Evolutionary conservation across 2,329 filamentous ascomycete species (phyloP), one percentile per base, ranked within the genome.

Genomic region (Scleromitrula shiraiana): DNA sequence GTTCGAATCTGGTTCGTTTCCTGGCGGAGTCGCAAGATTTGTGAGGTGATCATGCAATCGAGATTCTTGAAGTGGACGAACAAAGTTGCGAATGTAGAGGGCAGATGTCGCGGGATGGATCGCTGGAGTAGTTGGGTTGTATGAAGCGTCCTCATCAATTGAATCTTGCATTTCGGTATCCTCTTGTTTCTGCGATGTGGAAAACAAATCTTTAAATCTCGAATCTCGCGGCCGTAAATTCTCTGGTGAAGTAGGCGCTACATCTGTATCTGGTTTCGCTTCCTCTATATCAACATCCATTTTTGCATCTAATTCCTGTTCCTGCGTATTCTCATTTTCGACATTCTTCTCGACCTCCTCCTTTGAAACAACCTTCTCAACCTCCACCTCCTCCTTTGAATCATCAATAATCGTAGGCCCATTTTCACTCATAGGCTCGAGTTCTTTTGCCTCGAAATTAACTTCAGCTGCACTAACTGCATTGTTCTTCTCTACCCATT

Each of bases 61-160:
- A 22, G 72, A 69, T 0, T 80, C 76, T 50, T 88, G 84, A 19
- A 97, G 72, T 8, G 93, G 90, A 39, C 91, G 83, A 80, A 94
- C 90, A 46, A 97, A 79, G 60, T 95, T 84, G 64, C 83, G 83
- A 58, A 97, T 93, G 68, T 96, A 97, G 39, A 97, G 71, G 14
- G 87, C 83, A 26, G 79, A 68, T 3, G 89, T 91, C 5, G 84
- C 81, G 19, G 79, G 76, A 64, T 93, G 86, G 29, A 82, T 67
- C 0, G 86, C 75, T 6, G 83, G 80, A 22, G 68, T 62, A 14
- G 75, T 66, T 17, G 49, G 47, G 36, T 58, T 54, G 42, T 64
- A 63, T 35, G 52, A 49, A 41, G 64, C 53, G 33, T 41, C 30
- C 33, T 55, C 46, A 15, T 36, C 46, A 4, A 38, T 17, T 36